phyloP scores from a whole-genome alignment of 176 grass and related monocot species.

The Thinopyrum elongatum region DNA sequence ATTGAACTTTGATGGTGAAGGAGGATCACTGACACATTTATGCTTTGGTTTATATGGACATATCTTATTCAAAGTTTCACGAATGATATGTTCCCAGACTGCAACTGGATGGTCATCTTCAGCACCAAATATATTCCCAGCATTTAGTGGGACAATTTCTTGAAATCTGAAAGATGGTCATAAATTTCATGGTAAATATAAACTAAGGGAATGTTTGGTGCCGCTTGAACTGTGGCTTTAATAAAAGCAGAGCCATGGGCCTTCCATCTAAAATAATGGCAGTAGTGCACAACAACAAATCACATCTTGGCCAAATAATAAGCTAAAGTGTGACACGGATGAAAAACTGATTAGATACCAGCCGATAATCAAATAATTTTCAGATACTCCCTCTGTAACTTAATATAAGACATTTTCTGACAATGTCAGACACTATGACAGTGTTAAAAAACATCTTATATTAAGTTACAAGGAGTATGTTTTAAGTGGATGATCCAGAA shows the following conservation, averaged over 20 bases:
- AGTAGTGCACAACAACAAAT: not conserved
- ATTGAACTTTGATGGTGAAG: constrained; percentile 62
- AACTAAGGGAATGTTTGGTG: constrained; percentile 6
- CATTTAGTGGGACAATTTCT: constrained; percentile 88
- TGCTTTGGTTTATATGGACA: constrained; percentile 42
- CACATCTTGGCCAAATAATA: not conserved
- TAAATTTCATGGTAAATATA: constrained; percentile 31
- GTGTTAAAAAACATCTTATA: too few relatives aligned
- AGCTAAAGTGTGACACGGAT: not conserved
- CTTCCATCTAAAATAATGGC: not conserved
- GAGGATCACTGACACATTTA: constrained; percentile 58
- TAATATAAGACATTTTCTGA: too few relatives aligned
- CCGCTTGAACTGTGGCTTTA: not conserved
- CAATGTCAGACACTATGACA: too few relatives aligned
- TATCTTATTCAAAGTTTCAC: constrained; percentile 65
- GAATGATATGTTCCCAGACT: constrained; percentile 81
- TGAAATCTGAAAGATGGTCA: constrained; percentile 66
- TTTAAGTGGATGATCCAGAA: not conserved
- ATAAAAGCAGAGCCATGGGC: not conserved
- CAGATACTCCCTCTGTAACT: too few relatives aligned
- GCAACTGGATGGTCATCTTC: constrained; percentile 60
- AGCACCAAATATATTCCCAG: constrained; percentile 70
- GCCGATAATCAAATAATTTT: not conserved
- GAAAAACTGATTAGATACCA: not conserved
- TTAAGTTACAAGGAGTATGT: not conserved